Conservation (phyloP, 495 filamentous ascomycete genomes). For the Collariella sp. region DNA sequence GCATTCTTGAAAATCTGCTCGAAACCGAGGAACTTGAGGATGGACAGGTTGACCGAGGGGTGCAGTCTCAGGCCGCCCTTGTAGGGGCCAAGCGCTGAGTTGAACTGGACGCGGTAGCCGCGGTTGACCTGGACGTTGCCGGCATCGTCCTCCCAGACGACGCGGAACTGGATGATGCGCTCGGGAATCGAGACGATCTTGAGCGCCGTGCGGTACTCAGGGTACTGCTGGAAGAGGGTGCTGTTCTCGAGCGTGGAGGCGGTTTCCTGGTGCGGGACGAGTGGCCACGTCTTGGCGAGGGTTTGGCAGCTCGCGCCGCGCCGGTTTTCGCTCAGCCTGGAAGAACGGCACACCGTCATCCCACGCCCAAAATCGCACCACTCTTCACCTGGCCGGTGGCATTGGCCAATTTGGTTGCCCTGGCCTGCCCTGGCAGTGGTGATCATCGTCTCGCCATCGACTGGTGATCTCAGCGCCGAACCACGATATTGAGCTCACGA, state of each 20-base stretch:
- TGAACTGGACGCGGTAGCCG: conserved; percentile 97
- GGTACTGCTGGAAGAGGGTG: conserved; percentile 84
- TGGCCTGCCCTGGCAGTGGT: background rate
- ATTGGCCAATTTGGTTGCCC: background rate
- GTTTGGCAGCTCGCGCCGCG: conserved; percentile 6
- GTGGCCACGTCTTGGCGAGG: conserved; percentile 19
- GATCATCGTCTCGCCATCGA: background rate
- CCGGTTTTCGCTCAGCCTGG: conserved; percentile 17
- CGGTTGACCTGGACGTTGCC: conserved; percentile 86
- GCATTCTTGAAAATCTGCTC: conserved; percentile 99
- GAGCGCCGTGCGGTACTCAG: conserved; percentile 87
- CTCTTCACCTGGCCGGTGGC: background rate
- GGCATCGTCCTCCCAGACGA: conserved; percentile 93
- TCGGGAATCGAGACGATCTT: conserved; percentile 85
- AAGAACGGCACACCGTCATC: conserved; percentile 11
- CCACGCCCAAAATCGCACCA: conserved; percentile 8
- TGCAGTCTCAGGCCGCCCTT: conserved; percentile 97
- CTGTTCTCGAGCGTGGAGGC: conserved; percentile 88
- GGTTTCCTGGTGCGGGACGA: conserved; percentile 12
- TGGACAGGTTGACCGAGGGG: conserved; percentile 90
- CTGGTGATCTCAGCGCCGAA: too few relatives aligned
- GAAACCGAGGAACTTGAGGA: conserved; percentile 97
- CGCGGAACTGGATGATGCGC: conserved; percentile 94
- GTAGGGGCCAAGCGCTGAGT: conserved; percentile 95
- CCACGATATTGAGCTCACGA: too few relatives aligned